phyloP scores from a whole-genome alignment of 345 rosid species.

The Boechera divaricarpa region DNA sequence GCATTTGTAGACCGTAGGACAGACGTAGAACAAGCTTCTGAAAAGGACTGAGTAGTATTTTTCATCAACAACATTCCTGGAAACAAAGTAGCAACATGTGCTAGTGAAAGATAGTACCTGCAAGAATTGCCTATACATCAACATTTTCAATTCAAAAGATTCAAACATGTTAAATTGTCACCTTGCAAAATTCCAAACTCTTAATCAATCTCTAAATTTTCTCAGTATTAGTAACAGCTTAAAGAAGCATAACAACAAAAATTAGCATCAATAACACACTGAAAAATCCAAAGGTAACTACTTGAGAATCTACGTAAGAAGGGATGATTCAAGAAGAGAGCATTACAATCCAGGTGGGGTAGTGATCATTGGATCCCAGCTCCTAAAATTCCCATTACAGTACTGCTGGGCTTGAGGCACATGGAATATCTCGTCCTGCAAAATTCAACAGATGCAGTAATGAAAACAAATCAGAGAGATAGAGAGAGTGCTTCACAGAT shows the following conservation, averaged over 20 bases:
- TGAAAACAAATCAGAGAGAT: neutral
- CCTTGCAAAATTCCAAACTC: too few species aligned
- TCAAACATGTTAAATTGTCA: too few species aligned
- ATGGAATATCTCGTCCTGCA: constrained; percentile 97
- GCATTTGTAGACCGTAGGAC: constrained; percentile 73
- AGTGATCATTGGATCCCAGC: constrained; percentile 99
- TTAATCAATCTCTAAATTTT: too few species aligned
- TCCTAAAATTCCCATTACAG: constrained; percentile 74
- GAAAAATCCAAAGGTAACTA: constrained; percentile 12
- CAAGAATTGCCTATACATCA: constrained; percentile 15
- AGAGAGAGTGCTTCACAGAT: neutral
- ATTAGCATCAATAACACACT: neutral
- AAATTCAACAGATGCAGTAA: constrained; percentile 2
- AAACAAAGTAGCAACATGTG: constrained; percentile 69
- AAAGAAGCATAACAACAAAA: constrained; percentile 8
- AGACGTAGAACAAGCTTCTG: constrained; percentile 63
- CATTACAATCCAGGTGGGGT: constrained; percentile 95
- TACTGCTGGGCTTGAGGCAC: constrained; percentile 89
- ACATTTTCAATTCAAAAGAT: neutral
- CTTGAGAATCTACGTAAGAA: constrained; percentile 2
- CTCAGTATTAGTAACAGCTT: neutral
- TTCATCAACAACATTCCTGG: constrained; percentile 60
- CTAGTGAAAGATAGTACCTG: constrained; percentile 95
- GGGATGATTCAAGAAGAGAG: constrained; percentile 26
- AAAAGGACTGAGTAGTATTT: constrained; percentile 45